Conservation (phyloP, 1,139 yeast species). For the Geotrichum macrosporum region DNA sequence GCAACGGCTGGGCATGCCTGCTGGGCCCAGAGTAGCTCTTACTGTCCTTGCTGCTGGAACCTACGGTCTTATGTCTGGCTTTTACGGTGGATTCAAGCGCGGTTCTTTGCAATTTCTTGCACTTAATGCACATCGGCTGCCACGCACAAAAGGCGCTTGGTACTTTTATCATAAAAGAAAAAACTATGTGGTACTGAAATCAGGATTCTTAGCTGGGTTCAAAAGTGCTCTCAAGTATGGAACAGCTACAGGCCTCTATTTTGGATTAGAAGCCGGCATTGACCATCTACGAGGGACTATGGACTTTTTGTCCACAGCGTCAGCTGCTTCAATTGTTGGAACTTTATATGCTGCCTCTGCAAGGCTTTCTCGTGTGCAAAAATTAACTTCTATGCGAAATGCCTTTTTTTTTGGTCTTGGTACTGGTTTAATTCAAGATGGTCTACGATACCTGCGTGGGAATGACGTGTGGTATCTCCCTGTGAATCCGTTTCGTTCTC, state of each 20-base stretch:
- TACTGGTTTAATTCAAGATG: conserved; percentile 64
- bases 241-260: conserved; percentile 48
- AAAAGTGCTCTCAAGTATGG: conserved; percentile 47
- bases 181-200: conserved; percentile 65
- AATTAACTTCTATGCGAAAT: conserved; percentile 42
- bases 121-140: conserved; percentile 78
- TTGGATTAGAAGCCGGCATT: conserved; percentile 57
- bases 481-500: background rate
- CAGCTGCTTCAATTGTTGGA: conserved; percentile 53
- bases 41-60: conserved; percentile 44
- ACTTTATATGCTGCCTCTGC: conserved; percentile 47
- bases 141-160: conserved; percentile 80
- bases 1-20: conserved; percentile 42
- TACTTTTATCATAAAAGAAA: conserved; percentile 82
- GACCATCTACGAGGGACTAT: conserved; percentile 54
- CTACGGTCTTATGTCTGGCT: conserved; percentile 61
- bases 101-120: conserved; percentile 64
- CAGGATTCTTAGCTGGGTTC: conserved; percentile 48
- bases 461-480: conserved; percentile 60
- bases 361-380: conserved; percentile 47
- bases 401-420: conserved; percentile 57
- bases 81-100: conserved; percentile 54
- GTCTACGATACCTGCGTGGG: conserved; percentile 53
- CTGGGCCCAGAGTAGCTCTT: conserved; percentile 40
- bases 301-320: conserved; percentile 59